Evolutionary conservation across 768 basidiomycete species (phyloP).

Genomic region (Kwoniella dejecticola): DNA sequence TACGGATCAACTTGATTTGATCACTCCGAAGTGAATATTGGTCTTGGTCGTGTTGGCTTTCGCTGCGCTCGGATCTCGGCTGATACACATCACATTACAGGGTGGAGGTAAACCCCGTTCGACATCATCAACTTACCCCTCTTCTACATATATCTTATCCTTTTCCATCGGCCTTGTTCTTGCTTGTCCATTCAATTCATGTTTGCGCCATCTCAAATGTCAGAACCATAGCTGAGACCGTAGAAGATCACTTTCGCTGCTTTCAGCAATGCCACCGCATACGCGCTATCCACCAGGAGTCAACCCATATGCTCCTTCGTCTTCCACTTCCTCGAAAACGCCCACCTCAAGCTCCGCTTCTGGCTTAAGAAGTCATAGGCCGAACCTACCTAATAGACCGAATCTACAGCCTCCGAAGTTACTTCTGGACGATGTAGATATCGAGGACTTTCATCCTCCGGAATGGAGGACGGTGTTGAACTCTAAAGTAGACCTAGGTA

Average conservation of each 20-base stretch:
- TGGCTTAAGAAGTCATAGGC: neutral
- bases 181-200: too few relatives aligned
- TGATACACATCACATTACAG: too few relatives aligned
- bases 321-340: conserved; percentile 8
- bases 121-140: neutral
- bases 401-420: conserved; percentile 7
- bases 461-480: conserved; percentile 49
- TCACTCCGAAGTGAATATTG: too few relatives aligned
- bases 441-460: conserved; percentile 49
- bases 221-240: neutral
- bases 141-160: too few relatives aligned
- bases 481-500: conserved; percentile 46
- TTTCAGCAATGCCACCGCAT: conserved; percentile 18
- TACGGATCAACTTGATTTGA: too few relatives aligned
- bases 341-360: neutral
- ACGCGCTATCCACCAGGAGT: conserved; percentile 26
- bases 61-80: too few relatives aligned
- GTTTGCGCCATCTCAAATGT: neutral
- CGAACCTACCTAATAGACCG: neutral
- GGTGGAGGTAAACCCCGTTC: neutral
- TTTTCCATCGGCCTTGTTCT: too few relatives aligned
- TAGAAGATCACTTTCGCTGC: neutral
- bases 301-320: conserved; percentile 20
- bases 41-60: too few relatives aligned
- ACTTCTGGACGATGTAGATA: conserved; percentile 27